Conservation (phyloP, 164 flowering plant species). For the Chloranthus sessilifolius region DNA sequence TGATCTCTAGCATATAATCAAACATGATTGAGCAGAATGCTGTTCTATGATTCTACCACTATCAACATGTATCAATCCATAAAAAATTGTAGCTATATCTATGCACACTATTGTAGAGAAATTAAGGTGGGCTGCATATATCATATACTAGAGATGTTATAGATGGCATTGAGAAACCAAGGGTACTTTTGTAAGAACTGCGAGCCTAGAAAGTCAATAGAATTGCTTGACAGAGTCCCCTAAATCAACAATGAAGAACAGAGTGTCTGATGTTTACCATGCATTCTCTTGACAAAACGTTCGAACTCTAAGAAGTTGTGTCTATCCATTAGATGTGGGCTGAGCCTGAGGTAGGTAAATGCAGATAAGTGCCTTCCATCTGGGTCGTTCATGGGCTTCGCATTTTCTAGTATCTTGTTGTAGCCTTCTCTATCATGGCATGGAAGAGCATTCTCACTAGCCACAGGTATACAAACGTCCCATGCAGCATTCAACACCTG, state of each 20-base stretch:
- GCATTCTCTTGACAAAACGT: constrained; percentile 84
- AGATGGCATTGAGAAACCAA: not conserved
- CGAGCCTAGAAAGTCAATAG: no score
- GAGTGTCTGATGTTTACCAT: constrained; percentile 52
- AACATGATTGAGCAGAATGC: no score
- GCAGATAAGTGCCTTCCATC: constrained; percentile 75
- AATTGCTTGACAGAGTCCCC: not conserved
- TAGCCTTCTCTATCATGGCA: constrained; percentile 70
- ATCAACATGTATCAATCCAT: no score
- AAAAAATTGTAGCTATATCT: no score
- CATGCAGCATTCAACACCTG: constrained; percentile 92
- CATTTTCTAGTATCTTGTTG: constrained; percentile 67
- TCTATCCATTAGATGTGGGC: constrained; percentile 54
- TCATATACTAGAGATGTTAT: no score
- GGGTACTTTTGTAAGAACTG: no score
- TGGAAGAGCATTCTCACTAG: constrained; percentile 69
- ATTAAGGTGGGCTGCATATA: not conserved
- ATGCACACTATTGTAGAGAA: not conserved
- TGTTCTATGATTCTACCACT: no score
- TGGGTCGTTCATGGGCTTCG: constrained; percentile 74
- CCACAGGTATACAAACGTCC: constrained; percentile 61
- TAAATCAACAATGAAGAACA: not conserved
- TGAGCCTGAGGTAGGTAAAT: constrained; percentile 73
- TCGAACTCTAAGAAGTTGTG: constrained; percentile 69
- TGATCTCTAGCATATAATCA: no score